A percentile compares a stretch with the other conserved stretches of the same genome.
phyloP scores from a whole-genome alignment of 1,139 yeast species.

The Sugiyamaella paludigena region DNA sequence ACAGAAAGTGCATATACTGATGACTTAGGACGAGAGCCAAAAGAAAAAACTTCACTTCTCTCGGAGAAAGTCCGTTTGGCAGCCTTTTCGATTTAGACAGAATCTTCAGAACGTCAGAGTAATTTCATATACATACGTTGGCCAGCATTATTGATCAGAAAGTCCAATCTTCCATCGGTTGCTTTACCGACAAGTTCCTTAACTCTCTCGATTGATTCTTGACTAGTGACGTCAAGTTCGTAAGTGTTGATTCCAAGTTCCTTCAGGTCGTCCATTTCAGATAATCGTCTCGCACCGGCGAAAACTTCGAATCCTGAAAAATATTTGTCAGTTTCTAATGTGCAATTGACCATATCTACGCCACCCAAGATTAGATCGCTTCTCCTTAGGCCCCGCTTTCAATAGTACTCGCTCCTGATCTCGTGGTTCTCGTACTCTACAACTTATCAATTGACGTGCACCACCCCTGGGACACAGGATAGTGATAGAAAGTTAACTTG shows the following conservation, averaged over 20 bases:
- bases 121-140: slow-evolving; percentile 15
- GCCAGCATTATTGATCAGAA: slow-evolving; percentile 69
- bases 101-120: neutral
- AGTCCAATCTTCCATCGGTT: slow-evolving; percentile 51
- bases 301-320: slow-evolving; percentile 56
- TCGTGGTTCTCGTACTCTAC: neutral
- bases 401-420: neutral
- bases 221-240: slow-evolving; percentile 53
- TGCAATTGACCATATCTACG: neutral
- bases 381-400: neutral
- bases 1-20: neutral
- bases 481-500: no score
- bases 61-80: no score
- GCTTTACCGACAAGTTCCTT: slow-evolving; percentile 43
- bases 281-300: slow-evolving; percentile 71
- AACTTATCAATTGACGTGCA: no score
- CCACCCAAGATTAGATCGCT: no score
- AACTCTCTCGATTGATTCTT: slow-evolving; percentile 49
- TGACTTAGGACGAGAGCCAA: no score
- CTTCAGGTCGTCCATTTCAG: slow-evolving; percentile 55
- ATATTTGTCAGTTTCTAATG: neutral
- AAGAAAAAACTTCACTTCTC: no score
- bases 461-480: no score
- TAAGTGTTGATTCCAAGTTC: slow-evolving; percentile 41
- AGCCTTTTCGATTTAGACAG: no score